Evolutionary conservation across 1,139 yeast genomes (phyloP), one percentile per base, ranked within the genome.

Genomic region (Lizanozyma gosingica): DNA sequence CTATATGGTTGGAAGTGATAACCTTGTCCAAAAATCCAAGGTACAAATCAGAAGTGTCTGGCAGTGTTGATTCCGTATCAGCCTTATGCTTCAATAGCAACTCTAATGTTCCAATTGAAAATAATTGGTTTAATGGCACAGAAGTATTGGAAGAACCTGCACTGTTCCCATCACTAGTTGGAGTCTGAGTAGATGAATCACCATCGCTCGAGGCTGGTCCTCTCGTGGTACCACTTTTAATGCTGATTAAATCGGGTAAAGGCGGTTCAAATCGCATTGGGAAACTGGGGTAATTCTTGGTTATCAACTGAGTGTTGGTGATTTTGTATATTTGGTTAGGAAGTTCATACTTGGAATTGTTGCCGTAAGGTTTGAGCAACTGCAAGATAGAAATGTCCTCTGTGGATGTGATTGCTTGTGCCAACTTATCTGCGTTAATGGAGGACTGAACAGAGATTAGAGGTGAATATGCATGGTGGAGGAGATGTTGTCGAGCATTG

Each of bases 21-120:
- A 85, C 57, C 46, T 79, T 73, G 37, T 81, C 71, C 47, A 84
- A 71, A 48, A 80, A 71, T 38, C 74, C 73, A 45, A 76, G 61
- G 52, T 81, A 85, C n/a, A 83, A 50, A 38, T 63, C 65, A 2
- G 39, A 33, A 3, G 42, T 40, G 45, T 15, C 35, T 34, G 17
- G 45, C 42, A 17, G 40, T 34, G 39, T 39, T n/a, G 18, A 15
- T 4, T 4, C 14, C 17, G 16, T 29, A 16, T 33, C 35, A 6
- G 56, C 41, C 17, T 43, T 38, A 37, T 58, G 58, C 35, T 56
- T 54, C 36, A 67, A 50, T 35, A 67, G 50, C 27, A 51, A 40
- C 46, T 68, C 74, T 32, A 70, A 53, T n/a, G 71, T 22, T 11
- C 29, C 29, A 6, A 22, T 22, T 22, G 29, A 22, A 22, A 22